These are phyloP conservation scores for Pleurotus sapidus DNA, from an alignment of 768 basidiomycete genomes.

Conservation along the genomic window DNA sequence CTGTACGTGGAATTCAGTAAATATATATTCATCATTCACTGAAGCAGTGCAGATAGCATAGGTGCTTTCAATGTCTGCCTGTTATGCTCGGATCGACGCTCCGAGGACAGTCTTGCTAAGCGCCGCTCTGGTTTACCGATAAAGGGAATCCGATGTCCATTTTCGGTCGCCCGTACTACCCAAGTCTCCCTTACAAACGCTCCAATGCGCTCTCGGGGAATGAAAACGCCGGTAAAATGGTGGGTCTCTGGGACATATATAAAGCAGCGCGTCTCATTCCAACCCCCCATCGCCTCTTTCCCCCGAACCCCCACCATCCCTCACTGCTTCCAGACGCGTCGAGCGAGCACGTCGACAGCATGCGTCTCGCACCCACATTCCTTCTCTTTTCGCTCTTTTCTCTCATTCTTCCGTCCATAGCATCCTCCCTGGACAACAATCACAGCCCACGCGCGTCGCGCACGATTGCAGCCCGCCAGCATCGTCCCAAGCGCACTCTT, in stretches of 20 bases:
- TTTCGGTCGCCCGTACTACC: not conserved
- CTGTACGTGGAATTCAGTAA: too few relatives aligned
- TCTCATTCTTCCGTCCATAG: slow-evolving; percentile 5
- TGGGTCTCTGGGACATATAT: slow-evolving; percentile 2
- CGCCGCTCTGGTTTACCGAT: not conserved
- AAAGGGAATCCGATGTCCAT: not conserved
- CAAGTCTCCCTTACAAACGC: too few relatives aligned
- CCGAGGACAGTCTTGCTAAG: too few relatives aligned
- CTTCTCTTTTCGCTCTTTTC: slow-evolving; percentile 7
- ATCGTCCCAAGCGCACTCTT: slow-evolving; percentile 7
- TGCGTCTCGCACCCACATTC: slow-evolving; percentile 12
- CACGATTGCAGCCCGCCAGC: slow-evolving; percentile 7
- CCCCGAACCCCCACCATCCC: not conserved
- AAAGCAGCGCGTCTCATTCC: not conserved
- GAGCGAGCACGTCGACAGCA: not conserved
- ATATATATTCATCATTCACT: too few relatives aligned
- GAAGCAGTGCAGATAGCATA: too few relatives aligned
- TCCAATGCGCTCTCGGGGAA: not conserved
- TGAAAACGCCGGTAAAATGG: not conserved
- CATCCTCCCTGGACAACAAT: not conserved
- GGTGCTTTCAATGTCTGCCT: too few relatives aligned
- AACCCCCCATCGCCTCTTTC: not conserved
- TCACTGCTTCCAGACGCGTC: not conserved
- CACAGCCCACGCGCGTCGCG: not conserved
- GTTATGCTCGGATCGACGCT: too few relatives aligned